phyloP scores from a whole-genome alignment of 345 rosid genomes.

The Clausena lansium region DNA sequence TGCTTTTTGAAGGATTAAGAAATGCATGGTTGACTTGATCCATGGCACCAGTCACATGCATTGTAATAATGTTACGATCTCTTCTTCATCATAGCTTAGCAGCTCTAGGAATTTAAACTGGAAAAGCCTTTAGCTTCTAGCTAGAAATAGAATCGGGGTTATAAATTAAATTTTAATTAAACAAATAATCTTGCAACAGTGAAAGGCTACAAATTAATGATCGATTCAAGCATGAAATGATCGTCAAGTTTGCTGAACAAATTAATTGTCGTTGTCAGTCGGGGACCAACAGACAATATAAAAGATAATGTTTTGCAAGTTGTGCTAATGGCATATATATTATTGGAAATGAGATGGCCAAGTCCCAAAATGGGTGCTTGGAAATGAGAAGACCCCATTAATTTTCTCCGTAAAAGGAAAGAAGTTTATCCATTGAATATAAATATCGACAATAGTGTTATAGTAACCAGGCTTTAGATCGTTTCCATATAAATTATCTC shows the following conservation, averaged over 20 bases:
- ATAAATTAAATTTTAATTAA: not conserved
- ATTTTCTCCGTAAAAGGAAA: not conserved
- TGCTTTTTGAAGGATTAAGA: not conserved
- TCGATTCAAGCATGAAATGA: not conserved
- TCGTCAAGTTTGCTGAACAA: slow-evolving; percentile 3
- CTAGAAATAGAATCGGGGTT: not conserved
- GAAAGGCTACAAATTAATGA: not conserved
- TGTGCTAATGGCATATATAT: slow-evolving; percentile 3
- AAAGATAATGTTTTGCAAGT: slow-evolving; percentile 7
- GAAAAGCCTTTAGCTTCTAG: not conserved
- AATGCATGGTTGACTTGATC: not conserved
- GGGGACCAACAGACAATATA: slow-evolving; percentile 12
- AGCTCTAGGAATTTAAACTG: not conserved
- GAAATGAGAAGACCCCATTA: not conserved
- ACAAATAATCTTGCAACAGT: not conserved
- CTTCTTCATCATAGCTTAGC: not conserved
- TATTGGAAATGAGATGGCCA: not conserved
- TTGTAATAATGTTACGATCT: not conserved
- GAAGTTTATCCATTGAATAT: not conserved
- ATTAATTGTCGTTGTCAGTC: not conserved
- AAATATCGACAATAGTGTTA: too few species aligned
- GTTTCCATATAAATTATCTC: not conserved
- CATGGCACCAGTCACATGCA: not conserved
- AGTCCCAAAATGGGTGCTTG: not conserved
- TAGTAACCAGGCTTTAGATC: not conserved